phyloP scores from a whole-genome alignment of 306 rosid species.

The Senna siamea region DNA sequence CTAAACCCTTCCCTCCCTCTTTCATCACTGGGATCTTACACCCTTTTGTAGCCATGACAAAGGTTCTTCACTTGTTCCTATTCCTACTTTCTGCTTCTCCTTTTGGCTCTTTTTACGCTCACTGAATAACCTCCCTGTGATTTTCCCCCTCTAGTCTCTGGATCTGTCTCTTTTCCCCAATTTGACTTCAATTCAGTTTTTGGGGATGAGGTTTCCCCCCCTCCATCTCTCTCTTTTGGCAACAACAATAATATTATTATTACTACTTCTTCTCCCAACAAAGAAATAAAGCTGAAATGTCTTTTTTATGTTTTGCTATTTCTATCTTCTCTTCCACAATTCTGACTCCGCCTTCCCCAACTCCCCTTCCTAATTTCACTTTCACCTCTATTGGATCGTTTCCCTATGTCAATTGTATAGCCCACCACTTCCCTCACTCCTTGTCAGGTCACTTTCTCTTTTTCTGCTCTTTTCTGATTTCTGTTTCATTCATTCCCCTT shows the following conservation, averaged over 20 bases:
- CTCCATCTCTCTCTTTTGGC: conserved; percentile 40
- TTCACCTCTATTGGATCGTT: conserved; percentile 44
- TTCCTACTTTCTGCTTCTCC: not conserved
- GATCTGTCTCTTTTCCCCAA: conserved; percentile 45
- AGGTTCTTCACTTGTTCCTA: conserved; percentile 15
- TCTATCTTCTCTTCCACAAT: too few species aligned
- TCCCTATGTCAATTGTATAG: conserved; percentile 52
- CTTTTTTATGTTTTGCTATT: conserved; percentile 35
- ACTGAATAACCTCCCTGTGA: too few species aligned
- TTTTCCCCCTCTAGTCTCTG: too few species aligned
- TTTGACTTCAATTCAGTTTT: conserved; percentile 47
- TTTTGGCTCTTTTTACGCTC: conserved; percentile 33
- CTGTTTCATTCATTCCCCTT: too few species aligned
- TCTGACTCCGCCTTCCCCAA: too few species aligned
- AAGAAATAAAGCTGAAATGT: conserved; percentile 48
- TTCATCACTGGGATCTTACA: conserved; percentile 17
- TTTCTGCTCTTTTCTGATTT: conserved; percentile 19
- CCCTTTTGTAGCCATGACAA: conserved; percentile 48
- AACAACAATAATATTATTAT: conserved; percentile 18
- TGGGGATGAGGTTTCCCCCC: conserved; percentile 43
- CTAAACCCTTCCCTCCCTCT: conserved; percentile 4
- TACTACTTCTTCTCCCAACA: not conserved
- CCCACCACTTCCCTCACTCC: conserved; percentile 17
- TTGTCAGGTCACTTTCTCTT: conserved; percentile 55
- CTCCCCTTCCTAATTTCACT: conserved; percentile 27